Base-by-base conservation (phyloP, 2,329 filamentous ascomycete species). In the Phyllosticta paracitricarpa region DNA sequence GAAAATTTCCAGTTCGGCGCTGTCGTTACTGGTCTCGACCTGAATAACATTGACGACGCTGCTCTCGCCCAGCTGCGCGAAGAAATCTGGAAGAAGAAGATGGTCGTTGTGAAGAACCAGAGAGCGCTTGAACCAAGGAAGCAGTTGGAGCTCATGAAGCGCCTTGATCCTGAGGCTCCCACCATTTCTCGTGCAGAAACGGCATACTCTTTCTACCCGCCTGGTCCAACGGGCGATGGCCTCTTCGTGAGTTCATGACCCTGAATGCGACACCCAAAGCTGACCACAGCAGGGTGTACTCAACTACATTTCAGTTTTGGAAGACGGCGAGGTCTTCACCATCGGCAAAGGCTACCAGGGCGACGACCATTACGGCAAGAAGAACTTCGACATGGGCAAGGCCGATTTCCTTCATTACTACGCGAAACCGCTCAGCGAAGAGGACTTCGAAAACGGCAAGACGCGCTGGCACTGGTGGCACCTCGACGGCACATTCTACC, bases 131-230 rank as follows among this genome's bases (percentile, higher is more conserved):
- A 66, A 8, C 76, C 77, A 2, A 69, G 70, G 40, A 77, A 78
- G 65, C 76, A 79, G 56, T 79, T 76, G 77, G 75, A 78, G 54
- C 68, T 79, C 1, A 74, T 79, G 10, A n/a, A 53, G 51, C 70
- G 75, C 5, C 76, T 79, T 61, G 77, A 79, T 54, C 76, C 76
- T 0, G 62, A 70, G 5, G 76, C 77, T 8, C 70, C 71, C 1
- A 66, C 74, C 51, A 69, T 79, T 1, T 75, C 78, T 64, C 76
- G 74, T 2, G 75, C 78, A 60, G 77, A 76, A 6, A 72, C 74
- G 51, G 57, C 77, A 9, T 73, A 75, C 60, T 71, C 73, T 1
- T 78, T 78, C 65, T 70, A 74, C 30, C 72, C 72, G 56, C 22
- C 68, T 71, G 40, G 68, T 74, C 19, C 72, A 73, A 19, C 58